Evolutionary conservation across 768 basidiomycete genomes (phyloP).

Genomic region (Kwoniella mangroviensis): DNA sequence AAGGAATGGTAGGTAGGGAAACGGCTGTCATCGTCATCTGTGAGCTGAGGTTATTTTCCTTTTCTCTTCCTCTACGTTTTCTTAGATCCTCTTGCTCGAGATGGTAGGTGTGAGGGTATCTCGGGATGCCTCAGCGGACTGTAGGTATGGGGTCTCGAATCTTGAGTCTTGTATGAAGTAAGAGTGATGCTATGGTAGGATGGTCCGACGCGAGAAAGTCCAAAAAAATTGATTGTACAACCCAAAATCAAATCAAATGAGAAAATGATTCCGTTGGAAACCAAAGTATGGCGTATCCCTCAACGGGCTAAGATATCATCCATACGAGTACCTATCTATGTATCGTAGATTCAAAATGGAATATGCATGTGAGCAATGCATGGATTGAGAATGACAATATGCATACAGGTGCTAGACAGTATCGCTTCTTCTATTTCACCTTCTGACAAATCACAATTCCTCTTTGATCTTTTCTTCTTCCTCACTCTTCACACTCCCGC

Average conservation of each 20-base stretch:
- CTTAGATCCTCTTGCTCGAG: too few relatives aligned
- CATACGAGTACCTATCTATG: too few relatives aligned
- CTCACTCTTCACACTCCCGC: conserved; percentile 4
- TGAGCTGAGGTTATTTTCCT: neutral
- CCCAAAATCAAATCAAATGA: neutral
- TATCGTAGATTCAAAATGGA: too few relatives aligned
- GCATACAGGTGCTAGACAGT: too few relatives aligned
- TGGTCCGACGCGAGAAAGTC: neutral
- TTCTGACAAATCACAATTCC: conserved; percentile 32
- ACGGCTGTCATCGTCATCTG: neutral
- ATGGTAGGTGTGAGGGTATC: neutral
- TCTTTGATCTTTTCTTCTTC: conserved; percentile 28
- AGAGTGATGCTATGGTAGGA: too few relatives aligned
- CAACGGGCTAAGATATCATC: too few relatives aligned
- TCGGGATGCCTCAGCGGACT: neutral
- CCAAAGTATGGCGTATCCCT: neutral
- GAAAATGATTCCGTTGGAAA: neutral
- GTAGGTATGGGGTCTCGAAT: neutral
- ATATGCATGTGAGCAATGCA: too few relatives aligned
- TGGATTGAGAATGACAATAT: too few relatives aligned
- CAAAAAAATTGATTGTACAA: neutral
- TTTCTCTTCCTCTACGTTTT: neutral
- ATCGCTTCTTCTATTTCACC: too few relatives aligned
- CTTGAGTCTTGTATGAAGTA: too few relatives aligned
- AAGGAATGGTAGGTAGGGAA: neutral